These are phyloP conservation scores for Lentinula novae-zelandiae DNA, from an alignment of 1,284 basidiomycete species.

Conservation along the genomic window DNA sequence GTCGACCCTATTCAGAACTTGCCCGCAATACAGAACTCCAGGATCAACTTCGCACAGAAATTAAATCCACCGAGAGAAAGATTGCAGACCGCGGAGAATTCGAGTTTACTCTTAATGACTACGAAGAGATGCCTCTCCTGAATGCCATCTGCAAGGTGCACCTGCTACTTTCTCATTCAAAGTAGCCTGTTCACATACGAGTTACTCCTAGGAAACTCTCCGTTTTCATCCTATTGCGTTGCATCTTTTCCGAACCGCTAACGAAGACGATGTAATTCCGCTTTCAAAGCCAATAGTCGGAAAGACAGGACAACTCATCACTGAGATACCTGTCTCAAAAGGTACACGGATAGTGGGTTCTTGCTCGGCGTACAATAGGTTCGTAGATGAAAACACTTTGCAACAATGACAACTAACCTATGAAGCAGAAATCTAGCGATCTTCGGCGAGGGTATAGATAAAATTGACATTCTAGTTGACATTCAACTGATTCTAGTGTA, in stretches of 20 bases:
- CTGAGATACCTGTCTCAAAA: constrained; percentile 30
- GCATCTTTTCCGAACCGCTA: constrained; percentile 38
- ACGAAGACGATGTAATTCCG: not conserved
- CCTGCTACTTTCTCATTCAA: too few species aligned
- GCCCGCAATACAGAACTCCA: constrained; percentile 34
- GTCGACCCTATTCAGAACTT: constrained; percentile 40
- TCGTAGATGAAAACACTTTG: too few species aligned
- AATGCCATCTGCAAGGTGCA: constrained; percentile 39
- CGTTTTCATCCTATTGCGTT: constrained; percentile 42
- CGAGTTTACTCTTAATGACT: constrained; percentile 36
- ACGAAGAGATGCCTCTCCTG: constrained; percentile 42
- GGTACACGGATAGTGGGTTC: constrained; percentile 32
- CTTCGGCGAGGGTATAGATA: constrained; percentile 24
- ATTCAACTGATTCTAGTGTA: not conserved
- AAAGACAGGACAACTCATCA: constrained; percentile 10
- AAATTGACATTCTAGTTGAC: not conserved
- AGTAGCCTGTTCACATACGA: too few species aligned
- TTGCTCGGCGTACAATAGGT: constrained; percentile 30
- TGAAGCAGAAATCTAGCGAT: constrained; percentile 23
- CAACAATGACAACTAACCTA: not conserved
- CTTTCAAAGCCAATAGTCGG: constrained; percentile 14
- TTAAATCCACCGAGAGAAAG: constrained; percentile 31
- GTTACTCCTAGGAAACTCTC: constrained; percentile 35
- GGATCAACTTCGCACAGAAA: constrained; percentile 34
- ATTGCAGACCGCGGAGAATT: constrained; percentile 24